Conservation (phyloP, 768 basidiomycete species). For the Psilocybe cubensis region DNA sequence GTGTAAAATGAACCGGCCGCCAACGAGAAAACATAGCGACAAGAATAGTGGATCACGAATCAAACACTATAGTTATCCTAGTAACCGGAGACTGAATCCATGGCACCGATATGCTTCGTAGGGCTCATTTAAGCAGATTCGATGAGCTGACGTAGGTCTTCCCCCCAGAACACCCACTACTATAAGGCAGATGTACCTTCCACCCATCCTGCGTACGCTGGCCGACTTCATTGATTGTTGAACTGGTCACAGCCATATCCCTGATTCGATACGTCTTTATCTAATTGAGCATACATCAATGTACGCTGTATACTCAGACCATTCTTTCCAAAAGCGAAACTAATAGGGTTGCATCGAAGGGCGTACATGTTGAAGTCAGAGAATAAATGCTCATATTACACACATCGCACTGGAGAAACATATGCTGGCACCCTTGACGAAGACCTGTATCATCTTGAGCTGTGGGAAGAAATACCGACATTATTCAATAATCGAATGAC, state of each 20-base stretch:
- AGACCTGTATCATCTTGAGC: slow-evolving; percentile 1
- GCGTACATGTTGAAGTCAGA: background rate
- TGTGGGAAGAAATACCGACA: background rate
- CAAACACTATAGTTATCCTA: slow-evolving; percentile 10
- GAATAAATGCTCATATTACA: background rate
- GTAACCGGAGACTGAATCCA: slow-evolving; percentile 15
- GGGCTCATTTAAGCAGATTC: slow-evolving; percentile 11
- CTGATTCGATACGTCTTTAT: too few relatives aligned
- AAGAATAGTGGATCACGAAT: background rate
- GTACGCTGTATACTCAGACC: too few relatives aligned
- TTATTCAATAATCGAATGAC: slow-evolving; percentile 5
- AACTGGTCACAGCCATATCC: background rate
- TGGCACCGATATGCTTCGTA: slow-evolving; percentile 9
- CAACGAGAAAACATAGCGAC: background rate
- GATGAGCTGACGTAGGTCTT: background rate
- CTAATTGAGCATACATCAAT: too few relatives aligned
- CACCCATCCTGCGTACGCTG: background rate
- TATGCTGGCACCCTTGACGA: background rate
- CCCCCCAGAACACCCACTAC: background rate
- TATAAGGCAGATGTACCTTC: slow-evolving; percentile 8
- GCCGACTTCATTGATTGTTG: background rate
- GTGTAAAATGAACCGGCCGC: background rate
- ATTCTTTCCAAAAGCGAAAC: too few relatives aligned
- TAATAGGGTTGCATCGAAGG: background rate
- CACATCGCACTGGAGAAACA: background rate